Conservation (phyloP, 257 asterid genomes). For the Solanum sejunctum region DNA sequence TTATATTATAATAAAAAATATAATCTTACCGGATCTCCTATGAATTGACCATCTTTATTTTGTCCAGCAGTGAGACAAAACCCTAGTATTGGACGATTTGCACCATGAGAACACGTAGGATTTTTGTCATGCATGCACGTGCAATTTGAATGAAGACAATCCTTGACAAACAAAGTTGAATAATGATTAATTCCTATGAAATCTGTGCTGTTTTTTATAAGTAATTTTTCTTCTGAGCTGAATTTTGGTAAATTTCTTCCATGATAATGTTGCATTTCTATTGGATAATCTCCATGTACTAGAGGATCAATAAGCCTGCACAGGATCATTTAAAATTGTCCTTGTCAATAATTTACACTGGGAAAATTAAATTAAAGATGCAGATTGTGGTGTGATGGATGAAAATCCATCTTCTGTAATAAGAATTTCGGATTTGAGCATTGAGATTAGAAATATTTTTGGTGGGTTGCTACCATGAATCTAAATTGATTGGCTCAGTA, state of each 20-base stretch:
- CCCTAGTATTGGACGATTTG: conserved; percentile 41
- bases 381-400: too few species aligned
- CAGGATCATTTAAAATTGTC: background rate
- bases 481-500: too few species aligned
- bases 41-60: conserved; percentile 35
- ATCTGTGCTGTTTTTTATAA: conserved; percentile 41
- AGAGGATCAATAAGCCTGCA: conserved; percentile 60
- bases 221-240: conserved; percentile 33
- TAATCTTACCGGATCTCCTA: conserved; percentile 53
- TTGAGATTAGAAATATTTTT: too few species aligned
- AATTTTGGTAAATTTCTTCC: conserved; percentile 47
- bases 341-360: background rate
- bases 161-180: conserved; percentile 45
- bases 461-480: too few species aligned
- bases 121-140: conserved; percentile 14
- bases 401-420: too few species aligned
- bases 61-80: conserved; percentile 21
- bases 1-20: too few species aligned
- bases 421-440: too few species aligned
- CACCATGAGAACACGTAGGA: conserved; percentile 24
- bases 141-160: conserved; percentile 45
- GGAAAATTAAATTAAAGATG: too few species aligned
- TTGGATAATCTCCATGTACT: conserved; percentile 65
- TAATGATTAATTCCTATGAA: conserved; percentile 73
- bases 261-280: conserved; percentile 45